Evolutionary conservation across 75 land plant genomes (phyloP), one percentile per base, ranked within the genome.

Genomic region (Sequoiadendron giganteum): DNA sequence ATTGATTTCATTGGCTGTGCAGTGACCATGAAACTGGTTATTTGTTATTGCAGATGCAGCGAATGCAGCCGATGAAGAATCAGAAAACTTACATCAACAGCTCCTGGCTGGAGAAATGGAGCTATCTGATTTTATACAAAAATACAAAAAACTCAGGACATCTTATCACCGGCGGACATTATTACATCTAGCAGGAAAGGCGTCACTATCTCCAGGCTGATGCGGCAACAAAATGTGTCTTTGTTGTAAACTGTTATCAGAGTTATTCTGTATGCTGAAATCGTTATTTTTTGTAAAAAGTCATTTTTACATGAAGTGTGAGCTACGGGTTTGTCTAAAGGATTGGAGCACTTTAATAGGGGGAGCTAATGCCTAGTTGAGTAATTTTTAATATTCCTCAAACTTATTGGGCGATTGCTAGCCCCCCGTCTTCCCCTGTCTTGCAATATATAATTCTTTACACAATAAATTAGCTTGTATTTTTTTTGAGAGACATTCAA

Each of bases 61-160:
- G 92, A 91, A 88, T 72, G 87, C 91, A 52, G 91, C 87, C 21
- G 98, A 97, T 32, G 98, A 96, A 38, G 99, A 96, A 89, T 97
- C 99, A 21, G 99, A 97, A 81, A 47, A 55, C 11, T 77, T 97
- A 72, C 95, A 97, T 75, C 89, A 65, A 84, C 87, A 93, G 78
- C 89, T 97, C 45, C 89, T 94, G 42, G 88, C 88, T 36, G 90
- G 90, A 68, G 96, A 96, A 85, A 92, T 97, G 3, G 98, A 96
- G 18, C 58, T 95, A 9, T 52, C 84, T 36, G 87, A 91, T 42
- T 97, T 95, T 89, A 88, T 96, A 16, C 95, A 94, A 70, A 96
- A 95, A 86, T 96, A 95, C 91, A 95, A 94, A 86, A 96, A 91
- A 81, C 92, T 94, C 55, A 93, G 99, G 1, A 85, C 90, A 11